A percentile compares a stretch with the other conserved stretches of the same genome.
Conservation (phyloP, 805 yeast species). For the Lachancea kluyveri region DNA sequence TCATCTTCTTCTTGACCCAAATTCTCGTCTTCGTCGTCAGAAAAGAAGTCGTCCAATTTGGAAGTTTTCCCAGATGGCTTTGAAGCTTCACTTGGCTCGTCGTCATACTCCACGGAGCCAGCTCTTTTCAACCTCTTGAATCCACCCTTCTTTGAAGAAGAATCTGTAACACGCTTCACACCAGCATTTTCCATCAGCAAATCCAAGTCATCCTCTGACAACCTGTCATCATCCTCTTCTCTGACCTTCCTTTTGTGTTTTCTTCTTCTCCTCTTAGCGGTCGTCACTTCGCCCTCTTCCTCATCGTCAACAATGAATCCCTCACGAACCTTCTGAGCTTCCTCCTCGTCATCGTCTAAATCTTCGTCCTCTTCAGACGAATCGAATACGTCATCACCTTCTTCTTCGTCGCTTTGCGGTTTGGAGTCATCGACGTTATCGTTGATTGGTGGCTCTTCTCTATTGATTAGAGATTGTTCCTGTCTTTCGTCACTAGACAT, state of each 20-base stretch:
- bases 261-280: constrained; percentile 29
- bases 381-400: constrained; percentile 49
- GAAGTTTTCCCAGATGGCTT: constrained; percentile 15
- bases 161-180: constrained; percentile 40
- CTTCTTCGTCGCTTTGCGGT: constrained; percentile 37
- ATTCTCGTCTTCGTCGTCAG: constrained; percentile 35
- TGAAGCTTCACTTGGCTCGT: constrained; percentile 24
- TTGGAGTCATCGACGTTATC: constrained; percentile 35
- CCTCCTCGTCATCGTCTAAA: constrained; percentile 83
- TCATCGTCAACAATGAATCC: constrained; percentile 95
- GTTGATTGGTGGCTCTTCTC: constrained; percentile 27
- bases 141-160: constrained; percentile 37
- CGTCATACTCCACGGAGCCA: too few relatives aligned
- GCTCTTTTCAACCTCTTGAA: constrained; percentile 85
- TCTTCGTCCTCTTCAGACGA: constrained; percentile 91
- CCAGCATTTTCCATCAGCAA: constrained; percentile 88
- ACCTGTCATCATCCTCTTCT: constrained; percentile 51
- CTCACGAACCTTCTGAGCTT: constrained; percentile 72
- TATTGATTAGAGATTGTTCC: constrained; percentile 5
- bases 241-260: constrained; percentile 39
- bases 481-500: constrained; percentile 11
- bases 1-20: constrained; percentile 17
- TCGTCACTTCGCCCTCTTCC: constrained; percentile 44
- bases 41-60: constrained; percentile 37
- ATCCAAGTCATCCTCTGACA: constrained; percentile 95